Evolutionary conservation across 352 stramenopile genomes (phyloP), one percentile per base, ranked within the genome.

Genomic region (Phytophthora pisi): DNA sequence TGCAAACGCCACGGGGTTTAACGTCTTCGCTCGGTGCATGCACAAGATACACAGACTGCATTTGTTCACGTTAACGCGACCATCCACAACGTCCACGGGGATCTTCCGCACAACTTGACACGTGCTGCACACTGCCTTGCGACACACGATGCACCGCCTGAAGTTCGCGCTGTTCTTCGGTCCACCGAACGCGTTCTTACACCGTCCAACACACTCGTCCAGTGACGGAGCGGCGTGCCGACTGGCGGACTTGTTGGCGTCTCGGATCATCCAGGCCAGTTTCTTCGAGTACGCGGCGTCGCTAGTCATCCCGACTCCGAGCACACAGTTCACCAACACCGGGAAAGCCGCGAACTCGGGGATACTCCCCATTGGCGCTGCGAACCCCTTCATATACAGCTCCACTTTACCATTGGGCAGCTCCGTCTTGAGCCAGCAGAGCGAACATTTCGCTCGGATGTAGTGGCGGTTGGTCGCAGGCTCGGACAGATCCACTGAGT

Each of bases 401-500:
- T 88, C 77, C 15, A 88, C 65, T 16, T 71, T 72, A 6, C 74
- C 71, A 5, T 71, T 72, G 0, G 56, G 9, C 1, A 72, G 46
- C 47, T 88, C 75, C 3, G 70, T 71, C 38, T 78, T 84, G 3
- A 86, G 51, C 51, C 72, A 81, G 34, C 77, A 84, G 0, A 76
- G 53, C 4, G 77, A 85, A 10, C 64, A 73, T 10, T 86, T 84
- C 20, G 65, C 79, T 31, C 73, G 77, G 13, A 84, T 62, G 36
- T 74, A 64, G 46, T 24, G 57, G n/a, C 57, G 23, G 11, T 68
- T 60, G 15, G 52, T 67, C 0, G 64, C 65, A 3, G 81, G 60
- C 51, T 86, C 78, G 1, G 66, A 69, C n/a, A 90, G 68, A 36
- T 77, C 56, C 47, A 92, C 74, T 20, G 83, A 88, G 62, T 92